Evolutionary conservation across 768 basidiomycete genomes (phyloP), one percentile per base, ranked within the genome.

Genomic region (Serendipita sp.): DNA sequence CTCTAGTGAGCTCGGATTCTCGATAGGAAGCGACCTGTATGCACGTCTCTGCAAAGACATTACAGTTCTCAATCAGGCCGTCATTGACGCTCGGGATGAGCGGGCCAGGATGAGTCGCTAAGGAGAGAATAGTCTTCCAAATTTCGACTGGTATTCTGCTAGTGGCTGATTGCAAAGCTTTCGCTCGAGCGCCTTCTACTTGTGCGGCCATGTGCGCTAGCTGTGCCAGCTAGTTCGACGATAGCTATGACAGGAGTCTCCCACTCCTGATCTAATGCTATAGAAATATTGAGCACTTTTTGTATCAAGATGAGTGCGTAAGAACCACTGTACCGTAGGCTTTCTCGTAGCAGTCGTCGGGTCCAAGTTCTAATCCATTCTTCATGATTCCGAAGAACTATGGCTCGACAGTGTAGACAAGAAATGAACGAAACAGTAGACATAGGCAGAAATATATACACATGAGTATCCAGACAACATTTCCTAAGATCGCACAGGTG

Each of bases 401-500:
- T 7, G 5, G 38, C 38, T 7, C 38, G 5, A 38, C 38, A 38
- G 14, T 7, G 38, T 38, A 7, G 9, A 20, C n/a, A 48, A 28
- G 26, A 48, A 9, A 5, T 48, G 9, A 48, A 48, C 5, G 61
- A 42, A 14, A 28, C 61, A 61, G 24, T 42, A 22, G 16, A 33
- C 17, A 61, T 42, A 16, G 1, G 24, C 20, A 2, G 17, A 26
- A 13, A 61, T 42, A 34, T 61, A 42, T 20, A 44, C n/a, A 22
- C 14, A 20, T 16, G 44, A 62, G 13, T 5, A 42, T 17, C 3
- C 42, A 20, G 5, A 20, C 38, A 38, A 7, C 38, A n/a, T 38
- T 38, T n/a, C n/a, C 38, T 38, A 17, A 11, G 30, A 50, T 31
- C 44, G 66, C 48, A 33, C 38, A 34, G 77, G 77, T 61, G 79